phyloP scores from a whole-genome alignment of 2,329 filamentous ascomycete genomes.

The Botrytis fragariae region DNA sequence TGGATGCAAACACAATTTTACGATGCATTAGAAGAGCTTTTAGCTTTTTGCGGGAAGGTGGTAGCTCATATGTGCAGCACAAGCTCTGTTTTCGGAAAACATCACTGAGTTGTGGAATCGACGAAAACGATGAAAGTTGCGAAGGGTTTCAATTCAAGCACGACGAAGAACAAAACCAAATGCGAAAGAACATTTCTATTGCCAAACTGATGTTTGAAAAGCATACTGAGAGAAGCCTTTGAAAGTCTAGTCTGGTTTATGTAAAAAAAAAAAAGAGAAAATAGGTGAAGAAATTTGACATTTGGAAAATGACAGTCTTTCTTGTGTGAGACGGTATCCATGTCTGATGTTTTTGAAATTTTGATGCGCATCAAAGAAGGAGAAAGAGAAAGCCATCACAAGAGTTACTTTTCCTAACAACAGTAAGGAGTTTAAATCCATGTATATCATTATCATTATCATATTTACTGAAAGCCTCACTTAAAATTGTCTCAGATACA shows the following conservation, averaged over 20 bases:
- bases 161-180: too few relatives aligned
- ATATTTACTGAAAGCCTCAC: not conserved
- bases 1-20: not conserved
- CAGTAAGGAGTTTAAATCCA: not conserved
- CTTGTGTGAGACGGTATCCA: not conserved
- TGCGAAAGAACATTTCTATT: not conserved
- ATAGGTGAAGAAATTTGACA: too few relatives aligned
- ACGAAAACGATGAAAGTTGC: not conserved
- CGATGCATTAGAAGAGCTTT: not conserved
- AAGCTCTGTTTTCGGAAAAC: not conserved
- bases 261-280: not conserved
- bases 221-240: not conserved
- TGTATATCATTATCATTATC: not conserved
- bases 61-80: not conserved
- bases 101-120: not conserved
- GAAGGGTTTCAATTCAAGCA: too few relatives aligned
- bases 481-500: slow-evolving; percentile 13
- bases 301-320: not conserved
- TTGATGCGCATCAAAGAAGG: not conserved
- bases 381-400: not conserved
- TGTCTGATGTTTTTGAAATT: not conserved
- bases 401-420: not conserved
- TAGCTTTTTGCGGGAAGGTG: not conserved
- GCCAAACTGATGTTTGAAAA: not conserved
- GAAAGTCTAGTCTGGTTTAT: too few relatives aligned